phyloP scores from a whole-genome alignment of 371 early-diverging fungal species.

The Paraphysoderma sedebokerense region DNA sequence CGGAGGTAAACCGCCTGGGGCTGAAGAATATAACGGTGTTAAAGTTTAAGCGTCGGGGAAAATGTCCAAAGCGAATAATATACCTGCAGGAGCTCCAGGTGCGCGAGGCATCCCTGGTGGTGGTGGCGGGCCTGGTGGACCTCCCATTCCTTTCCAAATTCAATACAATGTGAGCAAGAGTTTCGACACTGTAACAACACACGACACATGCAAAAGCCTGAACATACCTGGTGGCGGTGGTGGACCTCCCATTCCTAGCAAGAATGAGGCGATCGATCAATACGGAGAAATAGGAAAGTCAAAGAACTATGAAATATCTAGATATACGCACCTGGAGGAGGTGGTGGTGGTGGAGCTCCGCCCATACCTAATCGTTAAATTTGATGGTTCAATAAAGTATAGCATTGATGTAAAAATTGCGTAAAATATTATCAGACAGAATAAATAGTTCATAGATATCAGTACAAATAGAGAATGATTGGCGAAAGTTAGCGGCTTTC shows the following conservation, averaged over 20 bases:
- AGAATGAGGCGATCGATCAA: background rate
- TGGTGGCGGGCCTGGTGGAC: conserved; percentile 17
- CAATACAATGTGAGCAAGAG: too few species aligned
- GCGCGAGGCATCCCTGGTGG: conserved; percentile 11
- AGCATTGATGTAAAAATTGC: too few species aligned
- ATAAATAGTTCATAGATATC: too few species aligned
- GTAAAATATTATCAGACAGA: too few species aligned
- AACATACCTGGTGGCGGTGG: too few species aligned
- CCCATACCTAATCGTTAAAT: background rate
- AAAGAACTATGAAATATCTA: background rate
- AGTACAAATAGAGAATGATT: too few species aligned
- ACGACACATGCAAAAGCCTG: too few species aligned
- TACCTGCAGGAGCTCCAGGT: conserved; percentile 7
- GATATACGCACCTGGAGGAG: conserved; percentile 6
- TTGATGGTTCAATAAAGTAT: conserved; percentile 1
- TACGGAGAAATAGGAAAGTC: background rate
- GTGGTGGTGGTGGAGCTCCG: conserved; percentile 13
- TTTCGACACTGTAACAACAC: too few species aligned
- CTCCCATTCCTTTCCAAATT: conserved; percentile 5
- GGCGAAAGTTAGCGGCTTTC: too few species aligned
- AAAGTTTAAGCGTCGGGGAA: background rate
- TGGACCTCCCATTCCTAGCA: too few species aligned
- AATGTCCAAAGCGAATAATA: background rate
- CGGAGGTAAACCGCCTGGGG: conserved; percentile 7
- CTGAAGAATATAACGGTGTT: conserved; percentile 2